phyloP scores from a whole-genome alignment of 202 grass and related monocot genomes.

The Schoenoplectus triqueter region DNA sequence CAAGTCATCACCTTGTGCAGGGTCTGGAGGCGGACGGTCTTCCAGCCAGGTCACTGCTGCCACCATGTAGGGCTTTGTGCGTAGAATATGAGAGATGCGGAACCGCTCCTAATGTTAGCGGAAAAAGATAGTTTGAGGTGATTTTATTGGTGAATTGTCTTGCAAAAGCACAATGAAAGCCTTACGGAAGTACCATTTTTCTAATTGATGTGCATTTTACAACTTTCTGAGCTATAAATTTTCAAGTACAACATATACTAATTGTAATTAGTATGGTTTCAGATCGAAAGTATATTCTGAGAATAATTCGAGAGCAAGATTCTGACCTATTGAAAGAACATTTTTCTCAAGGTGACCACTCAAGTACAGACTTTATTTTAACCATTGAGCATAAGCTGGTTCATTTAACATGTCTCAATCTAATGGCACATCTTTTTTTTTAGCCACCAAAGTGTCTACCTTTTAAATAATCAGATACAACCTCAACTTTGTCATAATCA shows the following conservation, averaged over 20 bases:
- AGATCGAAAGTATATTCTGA: background rate
- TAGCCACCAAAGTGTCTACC: background rate
- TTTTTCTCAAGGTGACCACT: background rate
- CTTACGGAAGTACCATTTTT: background rate
- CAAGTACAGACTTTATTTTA: background rate
- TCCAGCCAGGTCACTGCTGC: conserved; percentile 79
- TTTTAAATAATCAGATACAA: background rate
- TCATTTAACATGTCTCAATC: background rate
- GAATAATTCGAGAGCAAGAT: background rate
- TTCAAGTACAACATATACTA: background rate
- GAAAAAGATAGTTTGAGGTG: background rate
- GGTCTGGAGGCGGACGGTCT: conserved; percentile 57
- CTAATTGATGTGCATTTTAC: conserved; percentile 6
- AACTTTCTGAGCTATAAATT: background rate
- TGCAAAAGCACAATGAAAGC: conserved; percentile 22
- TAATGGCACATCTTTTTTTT: background rate
- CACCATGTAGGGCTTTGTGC: conserved; percentile 74
- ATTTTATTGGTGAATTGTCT: background rate
- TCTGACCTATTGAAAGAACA: conserved; percentile 2
- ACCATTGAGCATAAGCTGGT: background rate
- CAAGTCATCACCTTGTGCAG: conserved; percentile 51
- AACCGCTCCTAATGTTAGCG: conserved; percentile 55
- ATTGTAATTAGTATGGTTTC: background rate
- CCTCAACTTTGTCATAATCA: background rate
- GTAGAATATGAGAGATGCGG: conserved; percentile 54